Conservation (phyloP, 768 basidiomycete genomes). For the Psilocybe cyanescens region DNA sequence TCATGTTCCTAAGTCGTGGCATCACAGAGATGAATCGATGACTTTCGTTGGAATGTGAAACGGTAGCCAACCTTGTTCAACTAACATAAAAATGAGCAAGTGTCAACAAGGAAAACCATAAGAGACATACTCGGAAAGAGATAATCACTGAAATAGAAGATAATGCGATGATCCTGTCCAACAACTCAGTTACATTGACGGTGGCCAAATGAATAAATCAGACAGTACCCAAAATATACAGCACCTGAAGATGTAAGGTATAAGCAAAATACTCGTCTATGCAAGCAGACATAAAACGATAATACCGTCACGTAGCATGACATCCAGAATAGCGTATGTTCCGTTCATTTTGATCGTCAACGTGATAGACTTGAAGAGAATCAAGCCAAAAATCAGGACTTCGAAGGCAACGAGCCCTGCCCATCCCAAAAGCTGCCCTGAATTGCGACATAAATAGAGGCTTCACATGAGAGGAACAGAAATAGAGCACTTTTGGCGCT, state of each 20-base stretch:
- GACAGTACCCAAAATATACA: neutral
- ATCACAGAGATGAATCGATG: too few species aligned
- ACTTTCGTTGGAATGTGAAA: neutral
- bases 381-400: constrained; percentile 1
- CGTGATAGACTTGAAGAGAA: neutral
- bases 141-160: constrained; percentile 1
- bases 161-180: neutral
- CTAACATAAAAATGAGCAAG: neutral
- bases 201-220: neutral
- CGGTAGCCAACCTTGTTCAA: neutral
- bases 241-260: neutral
- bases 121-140: neutral
- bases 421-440: constrained; percentile 1
- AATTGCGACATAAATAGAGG: too few species aligned
- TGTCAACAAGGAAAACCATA: neutral
- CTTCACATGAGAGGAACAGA: neutral
- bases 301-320: constrained; percentile 10
- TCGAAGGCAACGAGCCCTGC: constrained; percentile 2
- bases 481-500: neutral
- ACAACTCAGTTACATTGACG: neutral
- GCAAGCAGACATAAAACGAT: neutral
- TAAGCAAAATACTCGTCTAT: neutral
- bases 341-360: neutral
- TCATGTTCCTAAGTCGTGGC: neutral
- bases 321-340: neutral